These are phyloP conservation scores for Tulasnella sp. DNA, from an alignment of 768 basidiomycete species.

Conservation along the genomic window DNA sequence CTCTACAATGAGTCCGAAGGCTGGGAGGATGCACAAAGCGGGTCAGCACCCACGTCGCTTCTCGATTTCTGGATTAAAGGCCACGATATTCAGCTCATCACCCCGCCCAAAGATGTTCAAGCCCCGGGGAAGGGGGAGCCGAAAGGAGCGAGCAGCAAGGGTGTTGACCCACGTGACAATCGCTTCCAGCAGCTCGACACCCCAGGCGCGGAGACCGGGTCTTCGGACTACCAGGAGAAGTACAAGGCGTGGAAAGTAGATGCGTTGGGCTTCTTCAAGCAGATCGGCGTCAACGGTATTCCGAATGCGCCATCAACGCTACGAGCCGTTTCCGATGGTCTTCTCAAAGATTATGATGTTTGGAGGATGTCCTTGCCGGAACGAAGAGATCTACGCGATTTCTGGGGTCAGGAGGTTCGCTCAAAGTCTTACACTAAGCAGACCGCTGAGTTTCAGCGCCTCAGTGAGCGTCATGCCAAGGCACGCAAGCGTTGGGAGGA, in stretches of 20 bases:
- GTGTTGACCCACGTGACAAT: background rate
- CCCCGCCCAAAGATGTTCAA: background rate
- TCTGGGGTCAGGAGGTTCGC: constrained; percentile 40
- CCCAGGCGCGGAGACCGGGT: too few species aligned
- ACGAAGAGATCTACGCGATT: constrained; percentile 33
- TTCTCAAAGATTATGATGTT: constrained; percentile 31
- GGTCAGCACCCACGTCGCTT: background rate
- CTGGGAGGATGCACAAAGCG: constrained; percentile 21
- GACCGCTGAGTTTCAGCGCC: constrained; percentile 33
- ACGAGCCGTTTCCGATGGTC: constrained; percentile 31
- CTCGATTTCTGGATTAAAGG: constrained; percentile 45
- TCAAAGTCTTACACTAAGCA: constrained; percentile 24
- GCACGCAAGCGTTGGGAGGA: constrained; percentile 31
- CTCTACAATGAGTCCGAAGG: constrained; percentile 24
- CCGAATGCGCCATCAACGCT: constrained; percentile 31
- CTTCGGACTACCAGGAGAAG: too few species aligned
- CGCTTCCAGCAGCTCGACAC: too few species aligned
- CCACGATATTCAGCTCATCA: constrained; percentile 36
- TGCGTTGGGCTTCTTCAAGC: background rate
- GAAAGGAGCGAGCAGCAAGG: background rate
- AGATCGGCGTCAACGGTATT: constrained; percentile 27
- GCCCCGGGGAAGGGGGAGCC: background rate
- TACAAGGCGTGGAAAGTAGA: too few species aligned
- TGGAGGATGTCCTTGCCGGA: constrained; percentile 48
- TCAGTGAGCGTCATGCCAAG: constrained; percentile 34